Conservation (phyloP, 495 filamentous ascomycete genomes). For the Neurospora cerealis region DNA sequence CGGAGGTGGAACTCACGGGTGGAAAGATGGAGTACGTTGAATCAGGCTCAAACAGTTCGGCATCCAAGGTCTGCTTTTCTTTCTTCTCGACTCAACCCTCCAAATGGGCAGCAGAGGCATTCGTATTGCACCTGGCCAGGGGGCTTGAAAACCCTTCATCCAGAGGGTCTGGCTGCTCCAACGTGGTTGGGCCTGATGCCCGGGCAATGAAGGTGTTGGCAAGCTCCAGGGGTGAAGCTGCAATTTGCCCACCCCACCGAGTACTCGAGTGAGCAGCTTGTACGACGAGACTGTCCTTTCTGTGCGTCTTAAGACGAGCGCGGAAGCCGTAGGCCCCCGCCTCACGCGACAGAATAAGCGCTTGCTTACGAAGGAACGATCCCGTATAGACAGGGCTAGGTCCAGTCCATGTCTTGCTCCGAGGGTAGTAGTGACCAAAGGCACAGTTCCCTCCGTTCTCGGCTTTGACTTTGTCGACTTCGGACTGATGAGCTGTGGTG, state of each 20-base stretch:
- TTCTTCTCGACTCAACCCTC: not conserved
- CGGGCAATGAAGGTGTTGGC: too few relatives aligned
- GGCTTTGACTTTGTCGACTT: too few relatives aligned
- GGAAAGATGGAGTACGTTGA: conserved; percentile 7
- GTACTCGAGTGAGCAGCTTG: conserved; percentile 1
- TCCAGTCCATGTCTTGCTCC: conserved; percentile 11
- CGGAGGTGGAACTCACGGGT: not conserved
- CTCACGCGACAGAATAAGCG: too few relatives aligned
- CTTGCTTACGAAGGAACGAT: too few relatives aligned
- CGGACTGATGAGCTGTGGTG: too few relatives aligned
- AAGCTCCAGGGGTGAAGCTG: not conserved
- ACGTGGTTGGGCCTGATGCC: too few relatives aligned
- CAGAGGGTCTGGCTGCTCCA: too few relatives aligned
- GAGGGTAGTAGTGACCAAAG: conserved; percentile 10
- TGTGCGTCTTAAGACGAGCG: not conserved
- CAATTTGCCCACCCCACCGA: conserved; percentile 2
- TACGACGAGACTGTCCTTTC: conserved; percentile 5
- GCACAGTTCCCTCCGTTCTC: too few relatives aligned
- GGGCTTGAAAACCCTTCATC: too few relatives aligned
- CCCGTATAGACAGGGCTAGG: not conserved
- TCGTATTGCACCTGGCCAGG: too few relatives aligned
- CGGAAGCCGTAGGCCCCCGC: not conserved
- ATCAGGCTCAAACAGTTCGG: not conserved
- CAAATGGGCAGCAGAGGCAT: too few relatives aligned
- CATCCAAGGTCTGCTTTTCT: not conserved